Conservation (phyloP, 257 asterid genomes). For the Solanum virginianum region DNA sequence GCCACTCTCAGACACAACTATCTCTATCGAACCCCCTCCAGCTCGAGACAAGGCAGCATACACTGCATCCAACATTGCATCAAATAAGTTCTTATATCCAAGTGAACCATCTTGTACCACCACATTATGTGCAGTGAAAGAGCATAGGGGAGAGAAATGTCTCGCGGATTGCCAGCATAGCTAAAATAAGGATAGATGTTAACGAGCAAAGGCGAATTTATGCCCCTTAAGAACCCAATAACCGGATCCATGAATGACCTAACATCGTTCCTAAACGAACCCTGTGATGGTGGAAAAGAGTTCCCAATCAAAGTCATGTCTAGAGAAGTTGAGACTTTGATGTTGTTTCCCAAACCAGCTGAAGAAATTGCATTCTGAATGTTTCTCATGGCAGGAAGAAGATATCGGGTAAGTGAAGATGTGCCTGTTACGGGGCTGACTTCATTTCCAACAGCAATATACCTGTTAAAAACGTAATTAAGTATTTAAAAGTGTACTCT, state of each 20-base stretch:
- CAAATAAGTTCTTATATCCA: not conserved
- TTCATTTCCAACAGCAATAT: not conserved
- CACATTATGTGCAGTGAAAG: not conserved
- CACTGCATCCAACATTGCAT: constrained; percentile 9
- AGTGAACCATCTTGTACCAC: not conserved
- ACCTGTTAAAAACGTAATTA: too few species aligned
- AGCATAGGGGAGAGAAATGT: not conserved
- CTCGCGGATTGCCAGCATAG: not conserved
- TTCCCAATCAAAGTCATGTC: not conserved
- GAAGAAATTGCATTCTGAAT: too few species aligned
- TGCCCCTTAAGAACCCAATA: not conserved
- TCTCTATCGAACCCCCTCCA: constrained; percentile 9
- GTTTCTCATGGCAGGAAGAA: not conserved
- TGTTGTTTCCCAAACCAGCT: too few species aligned
- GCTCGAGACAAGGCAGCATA: constrained; percentile 23
- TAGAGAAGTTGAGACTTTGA: constrained; percentile 18
- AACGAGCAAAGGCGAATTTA: constrained; percentile 12
- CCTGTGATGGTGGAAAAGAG: constrained; percentile 13
- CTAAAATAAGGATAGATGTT: constrained; percentile 10
- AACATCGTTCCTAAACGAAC: not conserved
- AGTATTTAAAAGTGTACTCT: too few species aligned
- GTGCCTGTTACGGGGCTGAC: not conserved
- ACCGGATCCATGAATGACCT: not conserved
- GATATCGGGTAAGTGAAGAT: not conserved
- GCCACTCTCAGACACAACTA: constrained; percentile 26